Base-by-base conservation (phyloP, 352 stramenopile genomes). In the Peronosclerospora sorghi region DNA sequence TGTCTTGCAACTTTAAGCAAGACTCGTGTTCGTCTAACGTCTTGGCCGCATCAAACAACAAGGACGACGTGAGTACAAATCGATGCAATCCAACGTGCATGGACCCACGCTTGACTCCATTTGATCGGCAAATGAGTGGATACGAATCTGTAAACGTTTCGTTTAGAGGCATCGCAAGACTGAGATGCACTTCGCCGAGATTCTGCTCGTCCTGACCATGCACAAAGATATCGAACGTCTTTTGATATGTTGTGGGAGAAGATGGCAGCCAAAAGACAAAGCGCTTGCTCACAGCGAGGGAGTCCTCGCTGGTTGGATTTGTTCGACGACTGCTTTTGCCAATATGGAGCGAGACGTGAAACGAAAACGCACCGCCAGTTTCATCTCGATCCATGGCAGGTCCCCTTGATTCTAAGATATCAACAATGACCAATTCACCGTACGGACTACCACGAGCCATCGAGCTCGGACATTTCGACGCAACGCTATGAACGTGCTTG, bases 241-340 rank as follows among this genome's bases (percentile, higher is more conserved):
- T 58, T 27, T 68, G 47, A 14, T 78, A 64, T 41, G 65, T 73
- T 0, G 61, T 47, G 0, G 62, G 59, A 9, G 66, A 73, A 0
- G 69, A 72, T 18, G 69, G 59, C 14, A 81, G 27, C 68, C 70
- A 87, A 53, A 84, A 81, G 35, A 87, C 68, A 36, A 87, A 87
- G 0, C 75, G 69, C 21, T 85, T 68, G 45, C 83, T 83, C 51
- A 78, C 74, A 1, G 29, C 28, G 6, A 39, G 38, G 20, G 18
- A 41, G 4, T 46, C 58, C 13, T 43, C 48, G 12, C 51, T 48
- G 8, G 54, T 55, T 28, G 66, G 55, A 12, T 41, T 40, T 0
- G 71, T 72, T 27, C 62, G 56, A 17, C 67, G 73, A 27, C 59
- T 61, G 45, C 54, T 51, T 8, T 51, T 35, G 6, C 61, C 53